Base-by-base conservation (phyloP, 1,284 basidiomycete genomes). In the Thecaphora thlaspeos region DNA sequence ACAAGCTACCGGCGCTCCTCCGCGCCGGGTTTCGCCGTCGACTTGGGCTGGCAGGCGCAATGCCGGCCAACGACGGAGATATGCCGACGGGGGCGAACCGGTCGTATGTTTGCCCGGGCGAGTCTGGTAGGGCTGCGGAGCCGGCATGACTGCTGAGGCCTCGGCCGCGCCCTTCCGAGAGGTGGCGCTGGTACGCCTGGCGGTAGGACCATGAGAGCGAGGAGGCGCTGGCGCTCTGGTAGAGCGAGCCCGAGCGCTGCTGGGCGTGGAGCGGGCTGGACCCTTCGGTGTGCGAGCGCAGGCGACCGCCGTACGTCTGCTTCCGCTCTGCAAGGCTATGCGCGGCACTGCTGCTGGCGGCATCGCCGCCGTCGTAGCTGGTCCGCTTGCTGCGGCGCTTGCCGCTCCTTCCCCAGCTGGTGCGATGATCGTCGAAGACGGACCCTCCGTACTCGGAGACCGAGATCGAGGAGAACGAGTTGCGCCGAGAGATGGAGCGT, bases 381-480 rank as follows among this genome's bases (percentile, higher is more conserved):
- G 26, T 42, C n/a, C 56, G 34, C 38, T 63, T 63, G 53, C 51
- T 55, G 44, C 55, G 55, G 37, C 49, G 54, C 38, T 50, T 59
- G 26, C 43, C 41, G 46, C 50, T 48, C 15, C 55, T 52, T 12
- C 55, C 55, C 63, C 63, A 66, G 44, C 63, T 66, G 28, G 55
- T n/a, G 11, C 59, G 63, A 39, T 5, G 26, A 11, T 66, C 63
- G 30, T 55, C 51, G 39, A 48, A 50, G 17, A 43, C 43, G 8
- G 61, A 63, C 30, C 61, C 47, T 23, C 61, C 63, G 14, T 52
- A 43, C 14, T 61, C 59, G 7, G 63, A 66, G 14, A 59, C 50
- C 4, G 59, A 55, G 0, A 66, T 48, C 10, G 63, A 66, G 51
- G 58, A 61, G 52, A 66, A 62, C 11, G 63, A 66, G 44, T 62